Conservation (phyloP, 2,329 filamentous ascomycete species). For the Ascochyta viciae-villosae region DNA sequence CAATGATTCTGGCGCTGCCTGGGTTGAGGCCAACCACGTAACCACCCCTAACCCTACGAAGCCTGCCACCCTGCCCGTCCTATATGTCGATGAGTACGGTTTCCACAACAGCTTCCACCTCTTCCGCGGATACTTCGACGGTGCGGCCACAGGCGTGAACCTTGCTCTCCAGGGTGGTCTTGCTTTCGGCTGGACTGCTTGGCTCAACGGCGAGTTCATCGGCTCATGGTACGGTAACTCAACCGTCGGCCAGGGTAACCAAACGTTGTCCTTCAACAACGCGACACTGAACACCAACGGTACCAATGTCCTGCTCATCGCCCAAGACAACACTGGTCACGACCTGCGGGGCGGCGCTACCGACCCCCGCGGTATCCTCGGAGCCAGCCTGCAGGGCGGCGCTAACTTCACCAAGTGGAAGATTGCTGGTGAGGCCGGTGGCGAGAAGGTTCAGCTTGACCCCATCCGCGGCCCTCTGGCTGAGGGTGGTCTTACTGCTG, state of each 20-base stretch:
- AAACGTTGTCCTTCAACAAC: conserved; percentile 60
- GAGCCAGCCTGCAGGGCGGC: conserved; percentile 58
- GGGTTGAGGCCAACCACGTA: conserved; percentile 50
- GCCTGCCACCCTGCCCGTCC: conserved; percentile 49
- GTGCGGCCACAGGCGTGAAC: conserved; percentile 52
- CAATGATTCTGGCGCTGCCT: conserved; percentile 52
- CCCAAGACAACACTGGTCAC: conserved; percentile 68
- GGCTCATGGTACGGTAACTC: conserved; percentile 63
- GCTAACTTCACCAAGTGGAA: conserved; percentile 62
- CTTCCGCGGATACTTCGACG: conserved; percentile 52
- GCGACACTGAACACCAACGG: conserved; percentile 51
- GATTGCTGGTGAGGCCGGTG: conserved; percentile 64
- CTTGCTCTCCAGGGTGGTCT: conserved; percentile 62
- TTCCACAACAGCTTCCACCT: conserved; percentile 53
- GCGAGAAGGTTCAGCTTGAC: conserved; percentile 58
- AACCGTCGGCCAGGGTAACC: conserved; percentile 44
- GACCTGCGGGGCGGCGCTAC: conserved; percentile 60
- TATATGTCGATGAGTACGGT: conserved; percentile 53
- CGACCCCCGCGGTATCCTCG: conserved; percentile 60
- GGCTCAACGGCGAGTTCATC: conserved; percentile 64
- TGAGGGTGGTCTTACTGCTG: conserved; percentile 65
- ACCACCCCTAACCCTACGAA: conserved; percentile 49
- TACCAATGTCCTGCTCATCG: conserved; percentile 60
- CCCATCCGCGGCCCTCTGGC: conserved; percentile 63
- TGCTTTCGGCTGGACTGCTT: conserved; percentile 65